Evolutionary conservation across 768 basidiomycete genomes (phyloP), one percentile per base, ranked within the genome.

Genomic region (Mycena latifolia): DNA sequence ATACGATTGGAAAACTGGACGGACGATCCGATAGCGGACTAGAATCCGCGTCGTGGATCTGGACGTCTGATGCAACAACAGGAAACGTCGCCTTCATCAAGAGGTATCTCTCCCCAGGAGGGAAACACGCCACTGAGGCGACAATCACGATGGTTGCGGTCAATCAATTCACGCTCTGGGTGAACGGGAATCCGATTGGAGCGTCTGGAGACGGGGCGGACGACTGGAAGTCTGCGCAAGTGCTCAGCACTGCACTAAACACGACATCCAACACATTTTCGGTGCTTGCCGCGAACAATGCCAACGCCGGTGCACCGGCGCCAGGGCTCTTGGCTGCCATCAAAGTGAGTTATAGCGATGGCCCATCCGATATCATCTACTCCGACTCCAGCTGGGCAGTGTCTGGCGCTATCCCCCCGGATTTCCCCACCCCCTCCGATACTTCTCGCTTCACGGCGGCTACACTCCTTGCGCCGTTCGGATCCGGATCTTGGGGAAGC

Each of bases 91-190:
- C 60, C 12, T 61, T 61, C 47, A 18, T 53, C 9, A 52, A 33
- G 33, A 61, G 18, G 29, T 28, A 45, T n/a, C 28, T 15, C 48
- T 33, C 37, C 1, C 51, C 14, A 29, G 43, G n/a, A n/a, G n/a
- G n/a, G n/a, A n/a, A n/a, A n/a, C n/a, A n/a, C 50, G 60, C 60
- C 14, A 25, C 24, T 24, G 1, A 39, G 14, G 60, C 51, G 3
- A 48, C 29, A 12, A 53, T 61, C n/a, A 43, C 50, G 15, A 45
- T 61, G 29, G 45, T 39, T 11, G 60, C 50, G 15, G 60, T 61
- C 28, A 45, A 53, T 20, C 20, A 53, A 11, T 61, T 61, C 24
- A 61, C 60, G 37, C 50, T 61, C 60, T 61, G 51, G 50, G 60
- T 61, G 28, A 61, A 61, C 41, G 39, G 39, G n/a, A 35, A 43